Conservation (phyloP, 306 rosid species). For the Fragaria iinumae region DNA sequence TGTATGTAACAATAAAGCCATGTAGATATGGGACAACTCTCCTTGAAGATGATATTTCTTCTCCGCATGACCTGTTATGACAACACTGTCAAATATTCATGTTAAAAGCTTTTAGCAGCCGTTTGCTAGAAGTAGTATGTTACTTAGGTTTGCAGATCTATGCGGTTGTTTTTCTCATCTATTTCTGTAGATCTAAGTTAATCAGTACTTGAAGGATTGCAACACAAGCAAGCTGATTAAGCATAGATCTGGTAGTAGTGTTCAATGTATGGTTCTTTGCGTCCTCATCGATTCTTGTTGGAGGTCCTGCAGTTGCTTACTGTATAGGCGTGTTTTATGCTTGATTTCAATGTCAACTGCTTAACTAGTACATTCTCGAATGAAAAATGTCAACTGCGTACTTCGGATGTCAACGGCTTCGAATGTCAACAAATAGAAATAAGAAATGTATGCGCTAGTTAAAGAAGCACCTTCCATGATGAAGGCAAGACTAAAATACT, state of each 20-base stretch:
- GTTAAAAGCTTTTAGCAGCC: background rate
- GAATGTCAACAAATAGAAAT: background rate
- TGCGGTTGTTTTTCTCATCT: background rate
- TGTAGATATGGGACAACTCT: constrained; percentile 22
- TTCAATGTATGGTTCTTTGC: background rate
- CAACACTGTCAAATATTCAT: background rate
- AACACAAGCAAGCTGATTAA: background rate
- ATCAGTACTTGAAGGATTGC: background rate
- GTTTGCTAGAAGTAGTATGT: background rate
- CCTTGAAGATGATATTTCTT: background rate
- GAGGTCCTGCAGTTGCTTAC: background rate
- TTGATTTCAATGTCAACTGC: background rate
- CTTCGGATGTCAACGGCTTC: background rate
- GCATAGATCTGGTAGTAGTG: background rate
- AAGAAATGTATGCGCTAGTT: background rate
- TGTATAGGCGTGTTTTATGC: background rate
- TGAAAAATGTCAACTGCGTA: too few relatives aligned
- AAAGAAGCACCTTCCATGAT: background rate
- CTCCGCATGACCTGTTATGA: background rate
- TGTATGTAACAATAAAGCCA: constrained; percentile 26
- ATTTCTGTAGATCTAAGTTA: background rate
- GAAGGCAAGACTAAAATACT: background rate
- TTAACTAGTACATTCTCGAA: background rate
- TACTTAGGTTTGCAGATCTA: background rate
- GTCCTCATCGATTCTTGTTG: background rate